Percentiles rank a stretch among this genome's conserved stretches.
These are phyloP conservation scores for Candida ipomoeae DNA, from an alignment of 805 yeast species.

Conservation along the genomic window DNA sequence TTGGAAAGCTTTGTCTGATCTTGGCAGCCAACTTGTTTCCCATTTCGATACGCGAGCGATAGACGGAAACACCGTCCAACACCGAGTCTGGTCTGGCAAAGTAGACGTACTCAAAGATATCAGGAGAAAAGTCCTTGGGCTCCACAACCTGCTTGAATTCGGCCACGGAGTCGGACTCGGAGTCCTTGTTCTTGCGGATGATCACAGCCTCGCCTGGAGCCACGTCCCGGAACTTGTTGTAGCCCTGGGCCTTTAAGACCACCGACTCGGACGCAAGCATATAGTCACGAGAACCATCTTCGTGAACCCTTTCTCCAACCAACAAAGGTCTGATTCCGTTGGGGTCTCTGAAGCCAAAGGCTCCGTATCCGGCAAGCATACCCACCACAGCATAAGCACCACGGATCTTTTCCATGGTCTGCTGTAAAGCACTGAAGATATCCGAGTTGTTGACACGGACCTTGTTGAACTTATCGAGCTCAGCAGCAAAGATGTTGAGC, in stretches of 20 bases:
- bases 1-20: constrained; percentile 43
- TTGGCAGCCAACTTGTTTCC: constrained; percentile 83
- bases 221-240: constrained; percentile 71
- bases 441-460: constrained; percentile 89
- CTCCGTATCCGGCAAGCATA: constrained; percentile 92
- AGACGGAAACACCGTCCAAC: constrained; percentile 93
- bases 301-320: constrained; percentile 71
- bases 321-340: constrained; percentile 92
- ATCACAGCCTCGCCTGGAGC: constrained; percentile 96
- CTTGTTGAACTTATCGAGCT: constrained; percentile 86
- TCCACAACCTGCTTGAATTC: constrained; percentile 85
- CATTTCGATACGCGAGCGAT: constrained; percentile 89
- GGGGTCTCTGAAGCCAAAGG: constrained; percentile 96
- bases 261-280: constrained; percentile 96
- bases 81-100: constrained; percentile 98
- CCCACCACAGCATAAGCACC: constrained; percentile 98
- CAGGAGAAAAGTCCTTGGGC: constrained; percentile 79
- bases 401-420: constrained; percentile 74
- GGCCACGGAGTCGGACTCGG: constrained; percentile 45
- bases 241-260: constrained; percentile 89
- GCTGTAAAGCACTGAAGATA: constrained; percentile 78
- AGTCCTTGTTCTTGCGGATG: constrained; percentile 63
- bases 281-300: constrained; percentile 72
- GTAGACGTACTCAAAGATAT: constrained; percentile 94
- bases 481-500: constrained; percentile 86